Conservation (phyloP, 805 yeast genomes). For the Cyberlindnera euphorbiiphila region DNA sequence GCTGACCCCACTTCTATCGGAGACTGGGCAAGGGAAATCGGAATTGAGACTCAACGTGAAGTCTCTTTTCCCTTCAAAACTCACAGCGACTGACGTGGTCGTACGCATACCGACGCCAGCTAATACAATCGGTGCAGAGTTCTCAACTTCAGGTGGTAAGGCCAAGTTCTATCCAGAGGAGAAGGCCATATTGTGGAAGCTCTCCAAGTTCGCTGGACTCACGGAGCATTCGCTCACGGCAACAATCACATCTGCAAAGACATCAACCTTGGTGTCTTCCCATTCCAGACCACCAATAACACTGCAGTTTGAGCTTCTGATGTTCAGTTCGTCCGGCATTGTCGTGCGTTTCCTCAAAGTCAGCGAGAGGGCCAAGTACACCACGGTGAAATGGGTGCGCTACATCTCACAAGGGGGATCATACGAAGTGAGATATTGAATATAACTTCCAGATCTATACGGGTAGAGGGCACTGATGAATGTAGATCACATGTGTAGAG, state of each 20-base stretch:
- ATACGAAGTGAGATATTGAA: conserved; percentile 70
- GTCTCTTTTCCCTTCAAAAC: conserved; percentile 55
- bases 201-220: conserved; percentile 63
- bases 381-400: conserved; percentile 84
- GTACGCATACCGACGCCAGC: conserved; percentile 70
- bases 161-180: conserved; percentile 66
- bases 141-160: conserved; percentile 56
- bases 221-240: conserved; percentile 59
- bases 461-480: neutral
- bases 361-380: conserved; percentile 53
- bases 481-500: too few species aligned
- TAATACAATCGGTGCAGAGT: conserved; percentile 45
- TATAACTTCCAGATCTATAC: neutral
- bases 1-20: conserved; percentile 52
- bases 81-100: conserved; percentile 59
- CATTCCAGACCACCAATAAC: conserved; percentile 67
- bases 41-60: conserved; percentile 59
- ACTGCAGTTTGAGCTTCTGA: conserved; percentile 61
- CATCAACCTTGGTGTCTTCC: neutral
- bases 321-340: conserved; percentile 76
- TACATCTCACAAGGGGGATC: conserved; percentile 74
- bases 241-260: conserved; percentile 35
- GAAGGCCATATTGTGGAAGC: conserved; percentile 62
- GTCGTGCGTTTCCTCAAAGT: conserved; percentile 70
- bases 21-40: conserved; percentile 40